Base-by-base conservation (phyloP, 2,329 filamentous ascomycete species). In the Diplodia seriata region DNA sequence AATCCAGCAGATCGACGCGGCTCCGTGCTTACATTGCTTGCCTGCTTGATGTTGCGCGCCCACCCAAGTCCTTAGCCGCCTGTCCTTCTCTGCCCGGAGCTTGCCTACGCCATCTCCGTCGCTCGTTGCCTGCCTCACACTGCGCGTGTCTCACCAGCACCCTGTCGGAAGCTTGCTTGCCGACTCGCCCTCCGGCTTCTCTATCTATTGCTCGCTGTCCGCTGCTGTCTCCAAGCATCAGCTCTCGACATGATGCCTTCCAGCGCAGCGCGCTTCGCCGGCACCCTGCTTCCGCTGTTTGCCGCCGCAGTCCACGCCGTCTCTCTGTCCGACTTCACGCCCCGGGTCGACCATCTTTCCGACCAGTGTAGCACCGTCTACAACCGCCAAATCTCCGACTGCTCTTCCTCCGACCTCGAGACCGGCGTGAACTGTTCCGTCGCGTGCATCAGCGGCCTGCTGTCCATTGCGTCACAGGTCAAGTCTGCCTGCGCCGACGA, bases 261-360 rank as follows among this genome's bases (percentile, higher is more conserved):
- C 47, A 65, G 51, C 62, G 51, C 66, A 49, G 56, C 66, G 47
- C 53, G 66, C 47, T 54, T 62, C 31, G 54, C 47, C 47, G 29
- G 49, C 49, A 18, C 61, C 33, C 55, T 61, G 18, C 43, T 68
- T 6, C 51, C 43, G 47, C 67, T 68, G 56, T 70, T 74, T 31
- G 70, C 72, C 14, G 64, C 72, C 31, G 71, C 74, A 51, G 70
- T 73, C 20, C 67, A 73, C 54, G 74, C 81, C n/a, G 79, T 83
- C 50, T 78, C 78, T 26, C 80, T 84, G 47, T 73, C 78, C 33
- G 80, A 81, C 72, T 84, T 84, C 72, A 77, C 76, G 1, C 81
- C 81, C 23, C 76, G 77, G 47, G 76, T 81, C 70, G 73, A 77
- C 7, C 75, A 78, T 68, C 78, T 84, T 5, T 78, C 80, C 4